Conservation (phyloP, 768 basidiomycete species). For the Xerocomellus amylosporus region DNA sequence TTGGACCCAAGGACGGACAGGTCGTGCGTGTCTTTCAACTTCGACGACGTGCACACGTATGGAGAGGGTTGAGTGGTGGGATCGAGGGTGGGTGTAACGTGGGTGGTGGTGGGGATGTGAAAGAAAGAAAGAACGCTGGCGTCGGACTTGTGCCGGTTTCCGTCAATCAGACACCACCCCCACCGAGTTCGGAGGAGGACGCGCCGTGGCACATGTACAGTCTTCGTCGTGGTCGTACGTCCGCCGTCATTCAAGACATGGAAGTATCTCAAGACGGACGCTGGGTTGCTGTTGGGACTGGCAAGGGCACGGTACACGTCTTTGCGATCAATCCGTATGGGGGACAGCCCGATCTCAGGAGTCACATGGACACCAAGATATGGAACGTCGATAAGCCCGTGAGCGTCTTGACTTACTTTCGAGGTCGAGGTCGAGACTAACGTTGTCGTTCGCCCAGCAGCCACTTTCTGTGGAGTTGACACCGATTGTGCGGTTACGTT, state of each 20-base stretch:
- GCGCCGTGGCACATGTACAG: slow-evolving; percentile 61
- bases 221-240: slow-evolving; percentile 68
- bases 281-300: slow-evolving; percentile 68
- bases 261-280: slow-evolving; percentile 47
- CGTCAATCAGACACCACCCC: not conserved
- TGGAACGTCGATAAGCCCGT: slow-evolving; percentile 50
- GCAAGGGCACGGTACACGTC: slow-evolving; percentile 63
- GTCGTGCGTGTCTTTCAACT: slow-evolving; percentile 49
- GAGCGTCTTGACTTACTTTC: slow-evolving; percentile 18
- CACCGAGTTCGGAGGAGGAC: slow-evolving; percentile 11
- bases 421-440: not conserved
- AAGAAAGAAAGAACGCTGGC: slow-evolving; percentile 2
- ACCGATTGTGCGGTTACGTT: slow-evolving; percentile 56
- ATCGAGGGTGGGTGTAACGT: not conserved
- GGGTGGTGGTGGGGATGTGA: not conserved
- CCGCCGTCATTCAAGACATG: slow-evolving; percentile 56
- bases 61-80: slow-evolving; percentile 11
- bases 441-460: slow-evolving; percentile 42
- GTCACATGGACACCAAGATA: slow-evolving; percentile 59
- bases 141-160: slow-evolving; percentile 20
- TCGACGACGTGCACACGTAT: slow-evolving; percentile 24
- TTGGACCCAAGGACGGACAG: slow-evolving; percentile 56
- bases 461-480: slow-evolving; percentile 50
- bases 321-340: slow-evolving; percentile 79
- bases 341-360: slow-evolving; percentile 58